Percentiles rank a stretch among this genome's conserved stretches.
These are phyloP conservation scores for Coemansia sp. DNA, from an alignment of 192 early-diverging fungal genomes.

Conservation along the genomic window DNA sequence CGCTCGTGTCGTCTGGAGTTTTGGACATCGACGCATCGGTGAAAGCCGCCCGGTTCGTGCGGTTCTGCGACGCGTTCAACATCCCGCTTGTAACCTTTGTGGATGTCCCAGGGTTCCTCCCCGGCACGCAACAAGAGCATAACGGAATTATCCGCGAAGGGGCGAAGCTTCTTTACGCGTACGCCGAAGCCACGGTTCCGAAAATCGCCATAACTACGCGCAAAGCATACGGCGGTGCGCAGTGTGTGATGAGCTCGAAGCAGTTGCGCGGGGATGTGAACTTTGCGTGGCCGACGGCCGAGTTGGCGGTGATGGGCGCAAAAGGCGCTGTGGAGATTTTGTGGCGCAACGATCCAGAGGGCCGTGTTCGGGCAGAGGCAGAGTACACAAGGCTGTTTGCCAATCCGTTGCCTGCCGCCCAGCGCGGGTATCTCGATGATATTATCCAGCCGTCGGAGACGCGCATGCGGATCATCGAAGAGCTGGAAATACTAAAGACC, in stretches of 20 bases:
- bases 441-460: constrained; percentile 72
- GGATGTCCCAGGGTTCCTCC: constrained; percentile 96
- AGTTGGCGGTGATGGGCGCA: constrained; percentile 98
- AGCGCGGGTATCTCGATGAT: constrained; percentile 81
- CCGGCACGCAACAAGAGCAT: constrained; percentile 93
- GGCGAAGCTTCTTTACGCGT: constrained; percentile 94
- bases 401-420: constrained; percentile 90
- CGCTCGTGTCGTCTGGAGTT: constrained; percentile 90
- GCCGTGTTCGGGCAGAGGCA: constrained; percentile 56
- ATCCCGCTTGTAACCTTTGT: constrained; percentile 93
- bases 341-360: constrained; percentile 60
- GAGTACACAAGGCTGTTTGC: constrained; percentile 90
- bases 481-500: constrained; percentile 71
- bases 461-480: constrained; percentile 80
- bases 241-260: constrained; percentile 97
- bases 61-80: constrained; percentile 96
- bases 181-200: constrained; percentile 94
- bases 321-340: constrained; percentile 98
- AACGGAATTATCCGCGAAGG: constrained; percentile 94
- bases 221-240: constrained; percentile 97
- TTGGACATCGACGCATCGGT: constrained; percentile 93
- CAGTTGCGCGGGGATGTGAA: constrained; percentile 91
- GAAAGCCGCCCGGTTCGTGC: constrained; percentile 93
- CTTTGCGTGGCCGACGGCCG: constrained; percentile 93
- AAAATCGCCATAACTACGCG: constrained; percentile 93